Base-by-base conservation (phyloP, 2,329 filamentous ascomycete species). In the Cladophialophora yegresii region DNA sequence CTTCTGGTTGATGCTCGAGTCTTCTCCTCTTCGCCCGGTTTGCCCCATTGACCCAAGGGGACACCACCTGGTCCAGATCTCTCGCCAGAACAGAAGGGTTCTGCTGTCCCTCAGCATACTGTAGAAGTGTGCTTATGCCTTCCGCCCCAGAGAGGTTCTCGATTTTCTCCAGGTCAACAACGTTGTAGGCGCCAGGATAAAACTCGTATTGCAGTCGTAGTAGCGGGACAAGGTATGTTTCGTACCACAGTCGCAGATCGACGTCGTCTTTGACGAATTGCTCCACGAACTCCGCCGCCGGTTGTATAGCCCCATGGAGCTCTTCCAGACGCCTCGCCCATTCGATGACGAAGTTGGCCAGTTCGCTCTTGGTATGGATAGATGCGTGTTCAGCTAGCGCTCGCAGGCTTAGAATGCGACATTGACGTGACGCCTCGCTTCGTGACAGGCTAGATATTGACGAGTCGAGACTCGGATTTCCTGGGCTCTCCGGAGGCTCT, bases 1-100 rank as follows among this genome's bases (percentile, higher is more conserved):
- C 65, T 36, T 68, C 67, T 20, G 67, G 33, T 61, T 75, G 71
- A 26, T 6, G 12, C 30, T 78, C 77, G 13, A 83, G 72, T 68
- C 78, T 83, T 62, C 83, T 79, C 65, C 84, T 77, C 75, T 87
- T 87, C 33, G 81, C 77, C 26, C 81, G 78, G 40, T 76, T 81
- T 58, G 80, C 78, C 13, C 86, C 86, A 71, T 84, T 85, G 69
- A 88, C 83, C 86, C 86, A 89, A 10, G 86, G 85, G 3, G 85
- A 84, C 43, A 88, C 80, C 23, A 89, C 74, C 4, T 83, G 81
- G 67, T 82, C 82, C 45, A 88, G 69, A 69, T 88, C 87, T 61
- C 83, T 78, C 23, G 79, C 81, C 54, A 83, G 66, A 16, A 49
- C 45, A 10, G 50, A 13, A 13, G 66, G 16, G 61, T 79, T 76